Percentiles rank a stretch among this genome's conserved stretches.
phyloP scores from a whole-genome alignment of 2,329 filamentous ascomycete genomes.

The Arthrobotrys pseudoclavata region DNA sequence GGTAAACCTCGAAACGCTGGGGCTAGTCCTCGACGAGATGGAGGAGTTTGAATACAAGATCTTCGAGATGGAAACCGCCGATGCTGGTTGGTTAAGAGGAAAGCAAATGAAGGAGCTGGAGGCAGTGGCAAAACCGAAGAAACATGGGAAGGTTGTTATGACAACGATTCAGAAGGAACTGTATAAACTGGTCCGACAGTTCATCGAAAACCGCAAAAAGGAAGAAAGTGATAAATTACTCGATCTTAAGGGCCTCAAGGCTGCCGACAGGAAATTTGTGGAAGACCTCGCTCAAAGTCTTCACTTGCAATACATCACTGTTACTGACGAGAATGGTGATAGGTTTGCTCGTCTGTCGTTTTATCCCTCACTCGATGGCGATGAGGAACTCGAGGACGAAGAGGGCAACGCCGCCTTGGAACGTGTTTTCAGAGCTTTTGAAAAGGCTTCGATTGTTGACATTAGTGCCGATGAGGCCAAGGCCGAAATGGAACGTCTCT shows the following conservation, averaged over 20 bases:
- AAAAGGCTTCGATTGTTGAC: conserved; percentile 88
- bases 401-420: conserved; percentile 85
- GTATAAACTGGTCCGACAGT: conserved; percentile 85
- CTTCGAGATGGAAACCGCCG: conserved; percentile 89
- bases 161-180: conserved; percentile 84
- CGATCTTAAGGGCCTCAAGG: conserved; percentile 80
- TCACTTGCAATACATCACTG: conserved; percentile 75
- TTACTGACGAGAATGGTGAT: conserved; percentile 75
- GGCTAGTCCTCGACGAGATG: conserved; percentile 83
- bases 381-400: conserved; percentile 79
- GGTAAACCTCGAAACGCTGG: conserved; percentile 86
- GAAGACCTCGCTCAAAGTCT: conserved; percentile 83
- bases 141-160: conserved; percentile 77
- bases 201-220: conserved; percentile 70
- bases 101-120: conserved; percentile 81
- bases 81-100: conserved; percentile 90
- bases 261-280: conserved; percentile 91
- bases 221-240: conserved; percentile 76
- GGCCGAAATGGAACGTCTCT: conserved; percentile 82
- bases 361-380: conserved; percentile 70
- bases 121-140: conserved; percentile 74
- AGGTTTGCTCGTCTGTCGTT: conserved; percentile 76
- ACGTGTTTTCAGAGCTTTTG: conserved; percentile 89
- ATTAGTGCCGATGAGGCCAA: conserved; percentile 83
- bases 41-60: conserved; percentile 90